Percentiles rank a stretch among this genome's conserved stretches.
Evolutionary conservation across 1,139 yeast genomes (phyloP).

Genomic region (Groenewaldozyma sp.): DNA sequence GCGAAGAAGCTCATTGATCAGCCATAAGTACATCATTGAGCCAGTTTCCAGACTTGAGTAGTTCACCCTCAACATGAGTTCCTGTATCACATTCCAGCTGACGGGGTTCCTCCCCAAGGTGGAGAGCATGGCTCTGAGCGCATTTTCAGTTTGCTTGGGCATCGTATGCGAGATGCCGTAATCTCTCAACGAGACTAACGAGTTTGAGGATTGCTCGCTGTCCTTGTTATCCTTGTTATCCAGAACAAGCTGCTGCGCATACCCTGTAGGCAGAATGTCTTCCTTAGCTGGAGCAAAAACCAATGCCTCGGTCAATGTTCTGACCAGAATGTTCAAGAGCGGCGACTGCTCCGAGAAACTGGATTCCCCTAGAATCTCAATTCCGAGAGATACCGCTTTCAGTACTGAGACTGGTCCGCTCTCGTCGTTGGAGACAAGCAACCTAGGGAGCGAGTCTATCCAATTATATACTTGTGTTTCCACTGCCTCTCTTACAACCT

Average conservation of each 20-base stretch:
- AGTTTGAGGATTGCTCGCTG: background rate
- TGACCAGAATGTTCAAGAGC: constrained; percentile 2
- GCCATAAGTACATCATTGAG: constrained; percentile 18
- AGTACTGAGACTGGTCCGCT: constrained; percentile 14
- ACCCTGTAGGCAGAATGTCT: background rate
- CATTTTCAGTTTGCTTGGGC: constrained; percentile 4
- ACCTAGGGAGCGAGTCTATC: constrained; percentile 25
- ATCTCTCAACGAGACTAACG: constrained; percentile 1
- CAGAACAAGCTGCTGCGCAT: background rate
- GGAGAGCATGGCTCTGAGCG: background rate
- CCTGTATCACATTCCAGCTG: background rate
- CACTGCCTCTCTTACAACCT: constrained; percentile 8
- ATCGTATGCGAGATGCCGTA: constrained; percentile 9
- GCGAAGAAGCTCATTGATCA: constrained; percentile 16
- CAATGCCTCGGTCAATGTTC: constrained; percentile 3
- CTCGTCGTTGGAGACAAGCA: constrained; percentile 24
- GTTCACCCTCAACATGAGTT: background rate
- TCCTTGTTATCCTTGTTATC: background rate
- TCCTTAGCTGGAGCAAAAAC: background rate
- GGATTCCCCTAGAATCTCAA: constrained; percentile 12
- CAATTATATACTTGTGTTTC: constrained; percentile 22
- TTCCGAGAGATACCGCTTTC: constrained; percentile 12
- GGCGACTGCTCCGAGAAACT: background rate
- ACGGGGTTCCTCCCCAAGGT: background rate
- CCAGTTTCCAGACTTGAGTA: background rate